Evolutionary conservation across 352 stramenopile genomes (phyloP), one percentile per base, ranked within the genome.

Genomic region (Phytophthora hibernalis): DNA sequence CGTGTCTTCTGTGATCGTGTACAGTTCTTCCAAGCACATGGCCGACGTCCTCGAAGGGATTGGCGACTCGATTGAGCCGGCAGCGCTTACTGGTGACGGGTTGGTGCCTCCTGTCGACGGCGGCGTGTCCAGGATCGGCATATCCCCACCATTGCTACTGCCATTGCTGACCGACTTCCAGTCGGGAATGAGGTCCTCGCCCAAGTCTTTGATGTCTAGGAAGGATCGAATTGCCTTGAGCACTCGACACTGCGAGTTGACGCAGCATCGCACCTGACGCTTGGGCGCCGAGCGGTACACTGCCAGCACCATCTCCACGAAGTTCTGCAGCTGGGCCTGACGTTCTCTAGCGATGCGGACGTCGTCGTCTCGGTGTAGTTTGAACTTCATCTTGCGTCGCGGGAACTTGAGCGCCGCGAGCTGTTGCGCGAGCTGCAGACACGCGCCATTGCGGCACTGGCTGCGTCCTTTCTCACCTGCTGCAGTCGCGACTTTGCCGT

Each of bases 371-470:
- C 31, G 60, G 33, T 70, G 62, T 51, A 80, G 40, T 6, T 55
- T 57, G 31, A 73, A 40, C 1, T 57, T 61, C 30, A 87, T 57
- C 43, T 74, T 83, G 12, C 82, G 81, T 0, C 69, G 61, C 10
- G 82, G 82, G 60, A 92, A 92, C 58, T 90, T 88, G 66, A 87
- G 33, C 12, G 59, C n/a, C 5, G 57, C 26, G 37, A 90, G 67
- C 56, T 85, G 69, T 20, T 58, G 61, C 31, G 37, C 15, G 7
- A 90, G 69, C 18, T 80, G 67, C 22, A 40, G 53, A 53, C 82
- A 92, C 8, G 79, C 71, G 1, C 83, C 83, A 21, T 71, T 73
- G 50, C 58, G 64, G 49, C 81, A 87, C 26, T 76, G 62, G 4
- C 45, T 21, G 5, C 52, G 30, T 44, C 37, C 11, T 15, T 76